Evolutionary conservation across 2,329 filamentous ascomycete species (phyloP).

Genomic region (Phialophora expanda): DNA sequence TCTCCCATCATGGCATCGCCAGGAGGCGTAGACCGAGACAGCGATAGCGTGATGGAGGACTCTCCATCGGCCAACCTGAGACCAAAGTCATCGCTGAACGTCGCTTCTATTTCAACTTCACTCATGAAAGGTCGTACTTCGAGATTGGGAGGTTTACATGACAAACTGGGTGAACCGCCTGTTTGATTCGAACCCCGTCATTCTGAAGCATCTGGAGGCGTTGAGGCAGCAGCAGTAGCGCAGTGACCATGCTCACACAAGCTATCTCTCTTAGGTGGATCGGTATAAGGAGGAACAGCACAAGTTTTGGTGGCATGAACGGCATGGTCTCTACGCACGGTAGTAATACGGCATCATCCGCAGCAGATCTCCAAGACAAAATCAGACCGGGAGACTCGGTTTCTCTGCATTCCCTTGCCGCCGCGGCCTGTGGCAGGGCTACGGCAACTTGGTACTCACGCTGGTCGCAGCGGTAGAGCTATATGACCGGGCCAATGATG

Average conservation of each 20-base stretch:
- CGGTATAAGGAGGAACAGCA: background rate
- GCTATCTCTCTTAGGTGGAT: background rate
- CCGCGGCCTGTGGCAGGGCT: no score
- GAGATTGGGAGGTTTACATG: conserved; percentile 65
- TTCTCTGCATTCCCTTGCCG: no score
- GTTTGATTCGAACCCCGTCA: conserved; percentile 82
- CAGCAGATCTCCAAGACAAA: background rate
- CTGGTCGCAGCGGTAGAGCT: conserved; percentile 56
- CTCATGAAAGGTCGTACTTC: conserved; percentile 48
- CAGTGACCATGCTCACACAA: conserved; percentile 39
- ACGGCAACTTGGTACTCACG: no score
- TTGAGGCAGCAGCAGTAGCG: conserved; percentile 54
- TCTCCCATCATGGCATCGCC: conserved; percentile 42
- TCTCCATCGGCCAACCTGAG: conserved; percentile 43
- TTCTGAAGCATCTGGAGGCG: conserved; percentile 81
- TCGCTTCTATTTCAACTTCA: conserved; percentile 43
- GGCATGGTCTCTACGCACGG: background rate
- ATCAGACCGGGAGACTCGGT: no score
- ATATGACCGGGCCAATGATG: conserved; percentile 50
- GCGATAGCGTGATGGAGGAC: conserved; percentile 44
- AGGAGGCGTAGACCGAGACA: conserved; percentile 42
- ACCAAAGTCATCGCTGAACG: conserved; percentile 44
- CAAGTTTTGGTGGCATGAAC: background rate
- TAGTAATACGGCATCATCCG: background rate
- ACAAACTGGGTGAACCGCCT: conserved; percentile 93